Percentiles rank a stretch among this genome's conserved stretches.
Conservation (phyloP, 208 protist genomes). For the Jaenimonas drosophilae region DNA sequence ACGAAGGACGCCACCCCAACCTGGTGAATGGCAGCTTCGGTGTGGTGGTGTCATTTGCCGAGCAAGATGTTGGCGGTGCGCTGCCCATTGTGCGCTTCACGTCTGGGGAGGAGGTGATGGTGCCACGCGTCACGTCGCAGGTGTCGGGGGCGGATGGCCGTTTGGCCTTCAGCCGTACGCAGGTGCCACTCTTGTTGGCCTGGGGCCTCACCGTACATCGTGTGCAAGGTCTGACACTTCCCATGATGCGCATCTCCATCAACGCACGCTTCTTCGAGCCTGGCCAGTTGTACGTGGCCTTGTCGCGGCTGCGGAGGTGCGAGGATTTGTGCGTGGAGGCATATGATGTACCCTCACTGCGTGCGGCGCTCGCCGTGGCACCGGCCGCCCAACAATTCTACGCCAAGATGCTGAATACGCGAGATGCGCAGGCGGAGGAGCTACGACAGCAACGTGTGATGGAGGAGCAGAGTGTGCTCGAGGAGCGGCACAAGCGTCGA, state of each 20-base stretch:
- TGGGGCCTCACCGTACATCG: slow-evolving; percentile 87
- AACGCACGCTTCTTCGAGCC: slow-evolving; percentile 18
- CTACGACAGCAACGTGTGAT: background rate
- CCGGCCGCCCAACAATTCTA: slow-evolving; percentile 16
- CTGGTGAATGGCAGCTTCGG: slow-evolving; percentile 29
- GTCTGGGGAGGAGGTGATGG: slow-evolving; percentile 15
- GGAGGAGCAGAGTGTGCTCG: slow-evolving; percentile 8
- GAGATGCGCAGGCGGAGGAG: background rate
- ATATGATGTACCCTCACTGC: slow-evolving; percentile 8
- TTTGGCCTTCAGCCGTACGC: slow-evolving; percentile 11
- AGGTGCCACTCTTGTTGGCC: slow-evolving; percentile 75
- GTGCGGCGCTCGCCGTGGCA: slow-evolving; percentile 5
- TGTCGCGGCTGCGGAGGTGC: slow-evolving; percentile 14
- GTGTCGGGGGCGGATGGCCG: slow-evolving; percentile 10
- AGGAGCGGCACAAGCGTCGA: no score
- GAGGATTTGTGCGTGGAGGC: slow-evolving; percentile 14
- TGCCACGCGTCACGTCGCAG: slow-evolving; percentile 19
- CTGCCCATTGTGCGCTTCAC: slow-evolving; percentile 33
- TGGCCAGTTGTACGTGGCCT: slow-evolving; percentile 30
- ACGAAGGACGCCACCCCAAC: slow-evolving; percentile 13
- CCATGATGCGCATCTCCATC: slow-evolving; percentile 11
- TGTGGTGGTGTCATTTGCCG: slow-evolving; percentile 14
- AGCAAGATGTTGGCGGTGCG: slow-evolving; percentile 5
- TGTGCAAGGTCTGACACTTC: slow-evolving; percentile 69
- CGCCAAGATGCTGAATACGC: slow-evolving; percentile 7